phyloP scores from a whole-genome alignment of 768 basidiomycete genomes.

The Chalciporus pseudorubinellus region DNA sequence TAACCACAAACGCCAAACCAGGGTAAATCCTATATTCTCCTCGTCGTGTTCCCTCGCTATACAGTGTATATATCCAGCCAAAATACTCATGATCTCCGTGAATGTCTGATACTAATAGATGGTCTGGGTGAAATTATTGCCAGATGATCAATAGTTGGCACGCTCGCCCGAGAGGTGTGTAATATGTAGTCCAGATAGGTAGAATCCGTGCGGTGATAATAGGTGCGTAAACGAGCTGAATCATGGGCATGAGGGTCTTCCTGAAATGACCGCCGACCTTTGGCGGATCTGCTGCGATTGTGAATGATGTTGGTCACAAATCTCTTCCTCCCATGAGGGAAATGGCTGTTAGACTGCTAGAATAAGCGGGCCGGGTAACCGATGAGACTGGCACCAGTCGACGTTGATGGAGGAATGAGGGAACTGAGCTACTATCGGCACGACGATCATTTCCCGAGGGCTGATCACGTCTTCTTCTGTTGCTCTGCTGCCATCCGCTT shows the following conservation, averaged over 20 bases:
- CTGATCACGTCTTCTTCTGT: conserved; percentile 26
- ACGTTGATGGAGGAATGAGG: not conserved
- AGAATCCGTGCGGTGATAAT: too few relatives aligned
- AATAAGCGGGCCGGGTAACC: not conserved
- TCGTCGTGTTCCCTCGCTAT: not conserved
- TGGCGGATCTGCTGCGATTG: not conserved
- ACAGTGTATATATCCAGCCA: not conserved
- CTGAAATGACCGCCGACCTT: not conserved
- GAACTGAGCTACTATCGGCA: not conserved
- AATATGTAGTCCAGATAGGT: not conserved
- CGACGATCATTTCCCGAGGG: conserved; percentile 9
- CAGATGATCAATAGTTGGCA: not conserved
- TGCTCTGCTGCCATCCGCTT: conserved; percentile 32
- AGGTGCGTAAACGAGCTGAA: conserved; percentile 2
- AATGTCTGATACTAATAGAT: not conserved
- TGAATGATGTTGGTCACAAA: conserved; percentile 6
- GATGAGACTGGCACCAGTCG: conserved; percentile 1
- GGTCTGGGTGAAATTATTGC: not conserved
- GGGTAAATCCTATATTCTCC: not conserved
- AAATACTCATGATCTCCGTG: not conserved
- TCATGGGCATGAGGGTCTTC: conserved; percentile 7
- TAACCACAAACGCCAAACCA: too few relatives aligned
- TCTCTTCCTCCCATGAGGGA: conserved; percentile 1
- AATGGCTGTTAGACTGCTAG: conserved; percentile 14
- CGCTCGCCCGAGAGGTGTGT: not conserved